Evolutionary conservation across 768 basidiomycete genomes (phyloP).

Genomic region (Suillus tomentosus): DNA sequence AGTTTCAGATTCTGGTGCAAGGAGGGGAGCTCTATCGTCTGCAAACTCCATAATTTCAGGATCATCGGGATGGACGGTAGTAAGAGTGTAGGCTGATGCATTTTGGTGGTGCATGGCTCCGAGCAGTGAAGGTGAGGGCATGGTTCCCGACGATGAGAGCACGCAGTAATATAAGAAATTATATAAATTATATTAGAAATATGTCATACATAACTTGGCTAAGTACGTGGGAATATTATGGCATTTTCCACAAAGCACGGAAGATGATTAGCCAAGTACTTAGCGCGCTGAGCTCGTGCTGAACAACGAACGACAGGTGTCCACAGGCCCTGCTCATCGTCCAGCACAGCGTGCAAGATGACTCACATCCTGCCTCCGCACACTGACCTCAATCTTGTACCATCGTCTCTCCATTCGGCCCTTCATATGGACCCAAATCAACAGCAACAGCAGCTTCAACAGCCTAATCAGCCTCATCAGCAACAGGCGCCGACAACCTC

Average conservation of each 20-base stretch:
- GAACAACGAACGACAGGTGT: slow-evolving; percentile 18
- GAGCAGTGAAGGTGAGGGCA: slow-evolving; percentile 14
- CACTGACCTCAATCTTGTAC: slow-evolving; percentile 42
- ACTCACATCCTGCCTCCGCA: slow-evolving; percentile 52
- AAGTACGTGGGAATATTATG: slow-evolving; percentile 18
- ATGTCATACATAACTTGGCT: neutral
- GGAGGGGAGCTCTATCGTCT: slow-evolving; percentile 44
- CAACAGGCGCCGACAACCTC: slow-evolving; percentile 39
- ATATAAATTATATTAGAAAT: slow-evolving; percentile 10
- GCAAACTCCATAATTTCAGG: slow-evolving; percentile 22
- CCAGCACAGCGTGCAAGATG: slow-evolving; percentile 33
- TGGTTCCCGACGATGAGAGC: slow-evolving; percentile 15
- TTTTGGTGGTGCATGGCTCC: slow-evolving; percentile 32
- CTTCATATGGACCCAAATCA: slow-evolving; percentile 72
- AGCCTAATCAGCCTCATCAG: slow-evolving; percentile 36
- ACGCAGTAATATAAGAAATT: slow-evolving; percentile 2
- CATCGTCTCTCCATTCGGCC: slow-evolving; percentile 59
- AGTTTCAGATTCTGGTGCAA: slow-evolving; percentile 42
- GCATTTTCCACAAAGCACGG: slow-evolving; percentile 30
- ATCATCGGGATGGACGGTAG: slow-evolving; percentile 48
- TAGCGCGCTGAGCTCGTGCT: slow-evolving; percentile 24
- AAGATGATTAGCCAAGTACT: slow-evolving; percentile 15
- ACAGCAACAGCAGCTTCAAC: slow-evolving; percentile 48
- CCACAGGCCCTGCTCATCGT: slow-evolving; percentile 9
- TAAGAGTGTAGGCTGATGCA: slow-evolving; percentile 63